A percentile compares a stretch with the other conserved stretches of the same genome.
Evolutionary conservation across 2,329 filamentous ascomycete species (phyloP).

Genomic region (Claviceps quebecensis): DNA sequence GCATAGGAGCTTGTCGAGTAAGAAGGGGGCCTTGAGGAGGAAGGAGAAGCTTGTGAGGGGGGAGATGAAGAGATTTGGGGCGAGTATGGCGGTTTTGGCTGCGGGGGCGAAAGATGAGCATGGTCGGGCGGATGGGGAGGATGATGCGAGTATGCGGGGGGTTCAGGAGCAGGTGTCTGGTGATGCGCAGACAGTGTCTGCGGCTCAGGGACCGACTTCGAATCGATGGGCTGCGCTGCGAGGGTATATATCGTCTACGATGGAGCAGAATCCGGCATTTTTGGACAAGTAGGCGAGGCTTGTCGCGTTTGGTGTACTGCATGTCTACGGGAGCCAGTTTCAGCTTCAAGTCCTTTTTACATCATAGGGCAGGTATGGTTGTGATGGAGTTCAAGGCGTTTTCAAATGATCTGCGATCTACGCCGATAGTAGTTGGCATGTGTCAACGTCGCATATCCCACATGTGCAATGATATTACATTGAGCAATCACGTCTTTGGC

Average conservation of each 20-base stretch:
- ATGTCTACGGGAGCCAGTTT: not conserved
- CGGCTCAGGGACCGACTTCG: conserved; percentile 26
- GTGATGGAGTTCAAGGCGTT: conserved; percentile 1
- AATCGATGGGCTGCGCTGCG: conserved; percentile 70
- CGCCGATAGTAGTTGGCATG: not conserved
- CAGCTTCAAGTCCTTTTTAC: not conserved
- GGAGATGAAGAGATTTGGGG: conserved; percentile 74
- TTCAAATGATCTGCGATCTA: not conserved
- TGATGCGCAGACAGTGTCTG: not conserved
- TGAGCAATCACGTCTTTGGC: not conserved
- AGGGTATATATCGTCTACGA: conserved; percentile 70
- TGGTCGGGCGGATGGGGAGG: conserved; percentile 2
- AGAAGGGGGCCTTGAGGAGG: conserved; percentile 67
- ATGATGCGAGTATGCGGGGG: conserved; percentile 8
- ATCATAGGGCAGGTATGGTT: not conserved
- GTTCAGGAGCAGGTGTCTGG: not conserved
- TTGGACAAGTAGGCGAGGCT: conserved; percentile 9
- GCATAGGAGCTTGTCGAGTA: conserved; percentile 59
- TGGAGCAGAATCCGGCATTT: conserved; percentile 80
- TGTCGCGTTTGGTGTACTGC: not conserved
- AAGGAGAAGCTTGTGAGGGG: conserved; percentile 66
- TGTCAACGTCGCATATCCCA: not conserved
- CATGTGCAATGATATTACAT: not conserved
- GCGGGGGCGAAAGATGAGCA: conserved; percentile 11
- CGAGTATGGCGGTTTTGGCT: conserved; percentile 65